These are phyloP conservation scores for Taphrina wiesneri DNA, from an alignment of 1,139 yeast genomes.

Conservation along the genomic window DNA sequence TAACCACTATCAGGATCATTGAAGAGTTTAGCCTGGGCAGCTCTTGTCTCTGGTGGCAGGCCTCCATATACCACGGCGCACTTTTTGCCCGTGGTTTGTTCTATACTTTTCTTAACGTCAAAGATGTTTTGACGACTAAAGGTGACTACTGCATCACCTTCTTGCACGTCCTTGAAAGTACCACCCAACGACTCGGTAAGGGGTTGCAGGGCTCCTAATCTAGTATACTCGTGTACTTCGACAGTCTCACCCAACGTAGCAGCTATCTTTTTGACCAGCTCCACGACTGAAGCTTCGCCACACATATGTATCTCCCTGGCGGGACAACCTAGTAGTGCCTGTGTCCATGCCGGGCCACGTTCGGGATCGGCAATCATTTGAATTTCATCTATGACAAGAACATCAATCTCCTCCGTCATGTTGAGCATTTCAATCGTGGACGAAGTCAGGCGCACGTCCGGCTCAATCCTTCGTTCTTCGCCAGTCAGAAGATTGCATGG, in stretches of 20 bases:
- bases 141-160: slow-evolving; percentile 88
- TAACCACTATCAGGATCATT: slow-evolving; percentile 64
- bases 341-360: slow-evolving; percentile 95
- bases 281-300: slow-evolving; percentile 85
- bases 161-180: slow-evolving; percentile 47
- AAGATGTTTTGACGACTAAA: slow-evolving; percentile 75
- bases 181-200: slow-evolving; percentile 49
- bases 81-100: slow-evolving; percentile 58
- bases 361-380: slow-evolving; percentile 83
- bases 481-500: slow-evolving; percentile 89
- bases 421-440: slow-evolving; percentile 97
- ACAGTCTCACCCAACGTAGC: slow-evolving; percentile 77
- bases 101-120: slow-evolving; percentile 65
- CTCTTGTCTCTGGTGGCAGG: slow-evolving; percentile 90
- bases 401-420: slow-evolving; percentile 64
- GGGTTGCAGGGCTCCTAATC: slow-evolving; percentile 71
- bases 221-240: slow-evolving; percentile 63
- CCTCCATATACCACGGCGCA: slow-evolving; percentile 96
- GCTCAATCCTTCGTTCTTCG: slow-evolving; percentile 77
- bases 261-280: slow-evolving; percentile 60
- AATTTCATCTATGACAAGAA: slow-evolving; percentile 91
- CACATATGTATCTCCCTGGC: slow-evolving; percentile 88
- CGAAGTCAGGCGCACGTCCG: slow-evolving; percentile 72
- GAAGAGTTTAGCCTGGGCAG: slow-evolving; percentile 76
- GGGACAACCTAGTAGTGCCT: slow-evolving; percentile 80